phyloP scores from a whole-genome alignment of 2,329 filamentous ascomycete species.

The Pseudogymnoascus pannorum region DNA sequence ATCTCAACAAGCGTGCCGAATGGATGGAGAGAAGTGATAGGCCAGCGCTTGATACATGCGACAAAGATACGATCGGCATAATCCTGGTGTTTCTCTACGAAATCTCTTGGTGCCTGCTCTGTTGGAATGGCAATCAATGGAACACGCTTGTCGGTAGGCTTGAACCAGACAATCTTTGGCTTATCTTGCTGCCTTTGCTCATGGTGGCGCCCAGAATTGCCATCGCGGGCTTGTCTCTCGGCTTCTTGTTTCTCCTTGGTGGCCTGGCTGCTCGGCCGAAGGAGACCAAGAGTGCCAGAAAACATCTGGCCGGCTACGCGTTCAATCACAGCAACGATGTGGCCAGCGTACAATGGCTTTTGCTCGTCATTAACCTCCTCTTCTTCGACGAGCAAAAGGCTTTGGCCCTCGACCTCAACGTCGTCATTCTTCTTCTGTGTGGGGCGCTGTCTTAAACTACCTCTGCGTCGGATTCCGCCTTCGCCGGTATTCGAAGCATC shows the following conservation, averaged over 20 bases:
- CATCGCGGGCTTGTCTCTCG: slow-evolving; percentile 85
- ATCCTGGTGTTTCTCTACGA: slow-evolving; percentile 96
- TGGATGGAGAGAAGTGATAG: slow-evolving; percentile 97
- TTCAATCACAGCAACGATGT: slow-evolving; percentile 95
- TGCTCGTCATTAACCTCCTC: slow-evolving; percentile 98
- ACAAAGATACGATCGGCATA: slow-evolving; percentile 98
- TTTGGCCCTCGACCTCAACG: slow-evolving; percentile 97
- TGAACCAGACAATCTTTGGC: slow-evolving; percentile 99
- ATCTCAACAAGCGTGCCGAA: slow-evolving; percentile 97
- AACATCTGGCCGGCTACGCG: slow-evolving; percentile 98
- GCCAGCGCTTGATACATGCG: slow-evolving; percentile 98
- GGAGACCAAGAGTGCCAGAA: slow-evolving; percentile 85
- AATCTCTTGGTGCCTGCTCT: slow-evolving; percentile 93
- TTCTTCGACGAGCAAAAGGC: slow-evolving; percentile 90
- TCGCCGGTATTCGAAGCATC: slow-evolving; percentile 57
- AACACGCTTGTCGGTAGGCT: slow-evolving; percentile 97
- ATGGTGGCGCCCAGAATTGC: slow-evolving; percentile 60
- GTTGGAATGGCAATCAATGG: slow-evolving; percentile 97
- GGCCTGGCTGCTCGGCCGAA: slow-evolving; percentile 93
- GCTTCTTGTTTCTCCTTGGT: slow-evolving; percentile 99
- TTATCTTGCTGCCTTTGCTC: slow-evolving; percentile 87
- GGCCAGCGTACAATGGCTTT: slow-evolving; percentile 93
- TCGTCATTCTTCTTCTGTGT: slow-evolving; percentile 99
- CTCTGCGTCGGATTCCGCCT: slow-evolving; percentile 82
- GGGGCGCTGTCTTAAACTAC: slow-evolving; percentile 90